Percentiles rank a stretch among this genome's conserved stretches.
These are phyloP conservation scores for Boletus barrowsii DNA, from an alignment of 768 basidiomycete genomes.

Conservation along the genomic window DNA sequence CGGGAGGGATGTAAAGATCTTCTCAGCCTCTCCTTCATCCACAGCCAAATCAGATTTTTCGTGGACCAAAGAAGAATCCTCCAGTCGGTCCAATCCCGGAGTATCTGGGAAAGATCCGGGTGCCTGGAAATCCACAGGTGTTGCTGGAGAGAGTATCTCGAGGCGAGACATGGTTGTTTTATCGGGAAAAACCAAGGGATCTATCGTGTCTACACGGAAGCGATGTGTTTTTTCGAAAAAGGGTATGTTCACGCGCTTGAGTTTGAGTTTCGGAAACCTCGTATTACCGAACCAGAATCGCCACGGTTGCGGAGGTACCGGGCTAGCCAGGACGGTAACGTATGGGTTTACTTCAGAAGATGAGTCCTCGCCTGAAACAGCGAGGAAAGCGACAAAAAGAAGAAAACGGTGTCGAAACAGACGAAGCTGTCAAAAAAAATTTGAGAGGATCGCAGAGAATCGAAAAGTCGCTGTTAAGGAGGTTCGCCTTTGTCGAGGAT, in stretches of 20 bases:
- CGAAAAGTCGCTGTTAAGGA: conserved; percentile 52
- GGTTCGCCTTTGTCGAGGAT: conserved; percentile 61
- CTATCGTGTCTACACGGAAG: conserved; percentile 26
- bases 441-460: conserved; percentile 3
- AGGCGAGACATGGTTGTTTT: conserved; percentile 55
- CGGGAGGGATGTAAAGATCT: conserved; percentile 60
- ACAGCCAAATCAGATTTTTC: conserved; percentile 50
- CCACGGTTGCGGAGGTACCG: conserved; percentile 65
- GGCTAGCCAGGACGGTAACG: conserved; percentile 57
- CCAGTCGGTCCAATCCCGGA: conserved; percentile 12
- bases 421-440: conserved; percentile 8
- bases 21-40: conserved; percentile 36
- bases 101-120: conserved; percentile 30
- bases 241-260: conserved; percentile 22
- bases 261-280: conserved; percentile 36
- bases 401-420: conserved; percentile 11
- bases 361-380: conserved; percentile 66
- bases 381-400: conserved; percentile 56
- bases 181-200: conserved; percentile 15
- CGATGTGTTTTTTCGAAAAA: conserved; percentile 26
- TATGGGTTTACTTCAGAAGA: conserved; percentile 51
- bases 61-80: conserved; percentile 22
- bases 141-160: conserved; percentile 41
- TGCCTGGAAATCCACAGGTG: conserved; percentile 28
- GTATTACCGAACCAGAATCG: conserved; percentile 73